Conservation (phyloP, 2,329 filamentous ascomycete species). For the Aspergillus sp. region DNA sequence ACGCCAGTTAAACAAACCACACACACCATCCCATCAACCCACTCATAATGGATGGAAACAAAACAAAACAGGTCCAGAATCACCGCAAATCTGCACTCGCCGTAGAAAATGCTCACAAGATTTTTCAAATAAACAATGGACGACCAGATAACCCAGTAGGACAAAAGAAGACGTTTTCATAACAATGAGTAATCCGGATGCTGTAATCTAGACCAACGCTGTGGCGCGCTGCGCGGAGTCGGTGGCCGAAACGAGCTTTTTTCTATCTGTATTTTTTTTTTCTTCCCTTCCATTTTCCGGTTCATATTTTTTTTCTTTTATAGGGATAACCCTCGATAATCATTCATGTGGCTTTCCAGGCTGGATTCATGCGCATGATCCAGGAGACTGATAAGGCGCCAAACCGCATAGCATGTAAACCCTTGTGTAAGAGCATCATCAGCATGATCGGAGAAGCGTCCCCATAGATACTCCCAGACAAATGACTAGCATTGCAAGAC, state of each 20-base stretch:
- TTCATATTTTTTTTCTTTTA: not conserved
- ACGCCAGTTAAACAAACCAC: slow-evolving; percentile 42
- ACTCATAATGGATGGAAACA: slow-evolving; percentile 33
- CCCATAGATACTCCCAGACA: not conserved
- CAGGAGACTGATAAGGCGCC: not conserved
- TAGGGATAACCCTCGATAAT: not conserved
- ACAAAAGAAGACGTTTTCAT: slow-evolving; percentile 20
- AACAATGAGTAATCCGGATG: slow-evolving; percentile 14
- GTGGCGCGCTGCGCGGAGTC: slow-evolving; percentile 8
- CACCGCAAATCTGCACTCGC: slow-evolving; percentile 36
- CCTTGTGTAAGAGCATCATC: slow-evolving; percentile 4
- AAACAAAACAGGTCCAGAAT: slow-evolving; percentile 28
- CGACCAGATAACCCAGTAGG: slow-evolving; percentile 16
- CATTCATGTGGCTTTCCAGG: not conserved
- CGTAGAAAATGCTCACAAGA: slow-evolving; percentile 30
- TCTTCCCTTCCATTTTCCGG: not conserved
- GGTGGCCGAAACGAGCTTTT: slow-evolving; percentile 5
- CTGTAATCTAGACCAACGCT: slow-evolving; percentile 9
- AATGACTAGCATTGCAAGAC: not conserved
- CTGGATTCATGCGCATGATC: not conserved
- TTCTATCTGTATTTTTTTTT: slow-evolving; percentile 1
- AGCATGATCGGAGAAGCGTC: not conserved
- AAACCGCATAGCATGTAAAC: not conserved
- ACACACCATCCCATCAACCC: slow-evolving; percentile 38
- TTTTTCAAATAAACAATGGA: slow-evolving; percentile 21